Percentiles rank a stretch among this genome's conserved stretches.
These are phyloP conservation scores for Meyerozyma smithsonii DNA, from an alignment of 1,139 yeast species.

Conservation along the genomic window DNA sequence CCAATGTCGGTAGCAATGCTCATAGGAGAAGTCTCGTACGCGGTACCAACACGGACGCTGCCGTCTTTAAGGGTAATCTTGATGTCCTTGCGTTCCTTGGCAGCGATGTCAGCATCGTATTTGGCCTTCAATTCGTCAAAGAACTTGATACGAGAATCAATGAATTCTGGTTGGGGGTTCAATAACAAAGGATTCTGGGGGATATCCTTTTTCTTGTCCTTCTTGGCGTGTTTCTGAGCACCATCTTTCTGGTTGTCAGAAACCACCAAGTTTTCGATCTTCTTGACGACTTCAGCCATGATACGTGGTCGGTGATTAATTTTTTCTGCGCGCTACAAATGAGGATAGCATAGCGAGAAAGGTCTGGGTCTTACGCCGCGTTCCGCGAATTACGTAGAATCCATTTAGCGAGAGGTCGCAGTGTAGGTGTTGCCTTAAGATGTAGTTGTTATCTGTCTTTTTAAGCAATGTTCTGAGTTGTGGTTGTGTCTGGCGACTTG, in stretches of 20 bases:
- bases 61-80: conserved; percentile 87
- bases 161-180: conserved; percentile 78
- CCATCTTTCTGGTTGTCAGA: conserved; percentile 3
- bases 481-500: too few species aligned
- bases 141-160: conserved; percentile 71
- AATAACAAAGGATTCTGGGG: conserved; percentile 40
- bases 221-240: conserved; percentile 12
- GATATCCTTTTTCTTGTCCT: conserved; percentile 26
- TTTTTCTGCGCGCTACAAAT: not conserved
- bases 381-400: conserved; percentile 1
- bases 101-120: conserved; percentile 68
- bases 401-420: not conserved
- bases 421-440: not conserved
- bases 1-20: conserved; percentile 82
- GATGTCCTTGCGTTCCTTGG: conserved; percentile 55
- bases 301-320: not conserved
- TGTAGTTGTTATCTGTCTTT: not conserved
- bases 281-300: conserved; percentile 3
- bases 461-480: too few species aligned
- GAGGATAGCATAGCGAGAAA: not conserved
- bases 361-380: conserved; percentile 1
- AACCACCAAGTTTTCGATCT: conserved; percentile 2
- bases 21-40: conserved; percentile 90
- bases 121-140: conserved; percentile 79
- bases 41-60: conserved; percentile 64